Percentiles rank a stretch among this genome's conserved stretches.
Evolutionary conservation across 2,329 filamentous ascomycete species (phyloP).

Genomic region (Aschersonia sp.): DNA sequence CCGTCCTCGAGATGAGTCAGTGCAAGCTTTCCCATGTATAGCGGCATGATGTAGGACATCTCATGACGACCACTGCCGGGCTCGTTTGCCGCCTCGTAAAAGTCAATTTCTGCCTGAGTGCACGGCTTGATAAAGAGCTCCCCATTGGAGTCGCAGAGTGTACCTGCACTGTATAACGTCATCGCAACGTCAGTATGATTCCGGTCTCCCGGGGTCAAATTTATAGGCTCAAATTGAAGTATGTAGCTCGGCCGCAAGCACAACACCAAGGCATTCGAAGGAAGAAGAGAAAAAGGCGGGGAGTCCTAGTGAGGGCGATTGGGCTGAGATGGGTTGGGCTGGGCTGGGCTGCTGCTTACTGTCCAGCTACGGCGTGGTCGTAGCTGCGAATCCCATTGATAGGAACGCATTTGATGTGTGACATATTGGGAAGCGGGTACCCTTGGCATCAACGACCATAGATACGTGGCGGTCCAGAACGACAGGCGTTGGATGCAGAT

Average conservation of each 20-base stretch:
- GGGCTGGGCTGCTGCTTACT: conserved; percentile 43
- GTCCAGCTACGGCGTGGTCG: conserved; percentile 66
- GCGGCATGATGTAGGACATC: conserved; percentile 70
- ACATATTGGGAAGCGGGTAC: conserved; percentile 7
- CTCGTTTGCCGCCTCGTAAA: conserved; percentile 60
- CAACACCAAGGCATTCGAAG: background rate
- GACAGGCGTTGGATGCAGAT: no score
- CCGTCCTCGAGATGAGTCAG: conserved; percentile 43
- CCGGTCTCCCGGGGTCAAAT: background rate
- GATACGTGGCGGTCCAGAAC: no score
- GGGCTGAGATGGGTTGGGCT: background rate
- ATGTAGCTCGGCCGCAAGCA: background rate
- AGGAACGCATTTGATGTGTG: conserved; percentile 27
- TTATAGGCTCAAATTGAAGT: no score
- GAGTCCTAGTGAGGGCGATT: no score
- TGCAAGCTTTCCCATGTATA: conserved; percentile 65
- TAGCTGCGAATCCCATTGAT: conserved; percentile 51
- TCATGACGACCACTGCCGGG: conserved; percentile 43
- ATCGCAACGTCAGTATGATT: background rate
- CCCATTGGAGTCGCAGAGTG: conserved; percentile 70
- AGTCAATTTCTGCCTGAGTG: conserved; percentile 69
- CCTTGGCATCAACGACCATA: background rate
- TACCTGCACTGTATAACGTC: conserved; percentile 55
- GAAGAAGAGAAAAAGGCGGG: background rate
- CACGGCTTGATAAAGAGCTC: conserved; percentile 90